phyloP scores from a whole-genome alignment of 345 rosid species.

The Boechera stricta region DNA sequence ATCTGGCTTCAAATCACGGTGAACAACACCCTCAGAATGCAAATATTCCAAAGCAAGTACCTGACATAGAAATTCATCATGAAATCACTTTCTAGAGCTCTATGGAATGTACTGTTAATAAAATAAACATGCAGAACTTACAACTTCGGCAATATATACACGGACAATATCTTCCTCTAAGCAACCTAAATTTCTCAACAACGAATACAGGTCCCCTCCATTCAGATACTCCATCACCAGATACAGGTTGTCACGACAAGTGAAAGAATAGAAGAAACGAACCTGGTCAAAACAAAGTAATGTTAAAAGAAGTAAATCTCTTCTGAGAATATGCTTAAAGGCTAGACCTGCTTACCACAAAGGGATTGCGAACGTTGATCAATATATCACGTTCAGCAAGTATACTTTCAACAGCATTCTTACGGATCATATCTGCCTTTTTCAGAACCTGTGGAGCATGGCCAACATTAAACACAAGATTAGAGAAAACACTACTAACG shows the following conservation, averaged over 20 bases:
- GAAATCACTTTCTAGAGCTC: slow-evolving; percentile 28
- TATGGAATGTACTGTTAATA: slow-evolving; percentile 10
- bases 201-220: slow-evolving; percentile 97
- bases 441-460: slow-evolving; percentile 77
- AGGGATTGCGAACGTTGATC: slow-evolving; percentile 98
- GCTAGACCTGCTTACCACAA: slow-evolving; percentile 92
- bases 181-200: slow-evolving; percentile 97
- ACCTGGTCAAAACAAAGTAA: slow-evolving; percentile 65
- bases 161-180: slow-evolving; percentile 98
- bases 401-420: slow-evolving; percentile 99
- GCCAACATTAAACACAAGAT: slow-evolving; percentile 23
- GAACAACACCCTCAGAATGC: slow-evolving; percentile 93
- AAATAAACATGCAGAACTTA: slow-evolving; percentile 53
- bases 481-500: slow-evolving; percentile 37
- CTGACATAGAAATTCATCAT: slow-evolving; percentile 48
- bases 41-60: slow-evolving; percentile 95
- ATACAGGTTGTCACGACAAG: slow-evolving; percentile 97
- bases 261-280: slow-evolving; percentile 99
- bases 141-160: slow-evolving; percentile 98
- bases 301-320: slow-evolving; percentile 42
- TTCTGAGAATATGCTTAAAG: slow-evolving; percentile 40
- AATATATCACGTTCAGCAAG: slow-evolving; percentile 99
- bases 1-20: slow-evolving; percentile 99
- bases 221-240: slow-evolving; percentile 99
- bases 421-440: slow-evolving; percentile 99